Evolutionary conservation across 1,139 yeast genomes (phyloP), one percentile per base, ranked within the genome.

Genomic region (Candida sanyaensis): DNA sequence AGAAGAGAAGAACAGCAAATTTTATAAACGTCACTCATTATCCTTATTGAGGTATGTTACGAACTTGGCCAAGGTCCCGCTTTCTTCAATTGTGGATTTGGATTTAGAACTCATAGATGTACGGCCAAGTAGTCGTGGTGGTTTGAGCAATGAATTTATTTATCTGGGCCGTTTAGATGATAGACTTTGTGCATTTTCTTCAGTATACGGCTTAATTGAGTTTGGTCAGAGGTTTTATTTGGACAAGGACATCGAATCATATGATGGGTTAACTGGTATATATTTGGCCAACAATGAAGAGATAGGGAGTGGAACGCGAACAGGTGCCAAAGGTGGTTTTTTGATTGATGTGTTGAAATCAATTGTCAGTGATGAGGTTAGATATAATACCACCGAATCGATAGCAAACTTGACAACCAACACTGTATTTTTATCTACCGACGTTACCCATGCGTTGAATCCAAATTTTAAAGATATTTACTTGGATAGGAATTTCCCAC

Each of bases 401-500:
- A 26, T 48, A 5, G 65, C 61, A 17, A 55, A 49, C 21, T 50
- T 64, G 36, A 56, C 66, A 53, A 83, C 86, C 42, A 82, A 81
- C 62, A 72, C 86, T 24, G 66, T 83, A 50, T 71, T 84, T 37
- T 60, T 84, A 37, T 83, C 88, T 5, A 86, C 88, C 1, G 90
- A 84, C 60, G 89, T 84, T 27, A 83, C 76, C 49, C 90, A 84
- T 63, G 68, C 81, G 57, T 64, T 81, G 53, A 83, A 84, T 63
- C 89, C 90, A 28, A 81, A 83, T 62, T 86, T 84, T 61, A 64
- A 74, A 47, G 61, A 64, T 27, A 86, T 79, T 26, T 88, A 88
- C 67, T 73, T 88, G 61, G 87, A 84, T 55, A 66, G 83, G 62
- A 93, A 88, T 70, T 83, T 80, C 60, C 96, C 96, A 24, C 67